A percentile compares a stretch with the other conserved stretches of the same genome.
Conservation (phyloP, 2,329 filamentous ascomycete species). For the Arthrinium puccinioides region DNA sequence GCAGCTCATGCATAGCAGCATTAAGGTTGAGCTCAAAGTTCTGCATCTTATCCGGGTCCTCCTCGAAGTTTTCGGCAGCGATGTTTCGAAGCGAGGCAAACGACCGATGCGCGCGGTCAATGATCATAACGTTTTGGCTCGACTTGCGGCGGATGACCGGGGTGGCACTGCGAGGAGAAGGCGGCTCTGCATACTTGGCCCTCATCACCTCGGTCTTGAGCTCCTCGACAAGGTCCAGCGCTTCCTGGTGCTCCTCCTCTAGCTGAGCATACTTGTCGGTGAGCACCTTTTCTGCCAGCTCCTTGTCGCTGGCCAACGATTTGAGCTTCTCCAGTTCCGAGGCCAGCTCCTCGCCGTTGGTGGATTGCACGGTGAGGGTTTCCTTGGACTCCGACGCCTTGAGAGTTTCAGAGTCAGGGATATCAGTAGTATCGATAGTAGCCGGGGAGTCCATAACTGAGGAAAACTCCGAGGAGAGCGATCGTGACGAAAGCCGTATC, state of each 20-base stretch:
- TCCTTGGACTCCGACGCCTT: constrained; percentile 34
- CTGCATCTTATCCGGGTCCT: constrained; percentile 76
- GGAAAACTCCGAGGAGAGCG: constrained; percentile 88
- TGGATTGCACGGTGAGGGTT: constrained; percentile 24
- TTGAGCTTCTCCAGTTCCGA: constrained; percentile 67
- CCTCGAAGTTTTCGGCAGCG: constrained; percentile 77
- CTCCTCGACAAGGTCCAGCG: constrained; percentile 80
- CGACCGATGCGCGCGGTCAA: constrained; percentile 86
- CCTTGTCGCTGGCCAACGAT: constrained; percentile 66
- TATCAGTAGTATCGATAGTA: constrained; percentile 44
- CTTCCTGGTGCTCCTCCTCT: constrained; percentile 72
- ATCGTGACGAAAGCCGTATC: constrained; percentile 71
- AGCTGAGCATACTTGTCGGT: constrained; percentile 76
- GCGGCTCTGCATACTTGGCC: constrained; percentile 54
- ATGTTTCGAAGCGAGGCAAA: constrained; percentile 86
- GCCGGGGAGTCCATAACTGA: constrained; percentile 72
- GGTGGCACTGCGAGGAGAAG: constrained; percentile 56
- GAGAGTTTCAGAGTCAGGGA: constrained; percentile 50
- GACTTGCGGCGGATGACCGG: constrained; percentile 90
- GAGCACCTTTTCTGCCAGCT: constrained; percentile 65
- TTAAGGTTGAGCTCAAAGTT: constrained; percentile 91
- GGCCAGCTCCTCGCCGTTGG: constrained; percentile 35
- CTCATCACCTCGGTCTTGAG: constrained; percentile 81
- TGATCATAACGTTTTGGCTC: constrained; percentile 78
- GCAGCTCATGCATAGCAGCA: constrained; percentile 85